Conservation (phyloP, 2,329 filamentous ascomycete species). For the Paracoccidioides lutzii region DNA sequence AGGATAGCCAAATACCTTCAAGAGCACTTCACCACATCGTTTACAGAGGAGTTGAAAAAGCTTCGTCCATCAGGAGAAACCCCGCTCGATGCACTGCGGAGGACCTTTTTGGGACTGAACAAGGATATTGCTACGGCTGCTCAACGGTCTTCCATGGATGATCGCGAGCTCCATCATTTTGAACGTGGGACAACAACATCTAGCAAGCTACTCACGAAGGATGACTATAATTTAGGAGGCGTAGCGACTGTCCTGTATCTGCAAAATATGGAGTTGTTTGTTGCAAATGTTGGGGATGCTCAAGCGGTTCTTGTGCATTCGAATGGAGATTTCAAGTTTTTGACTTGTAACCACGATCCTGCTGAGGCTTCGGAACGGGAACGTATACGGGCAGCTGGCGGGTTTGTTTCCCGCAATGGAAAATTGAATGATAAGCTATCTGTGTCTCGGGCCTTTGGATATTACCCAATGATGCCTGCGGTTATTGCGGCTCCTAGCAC, state of each 20-base stretch:
- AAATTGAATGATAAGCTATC: conserved; percentile 84
- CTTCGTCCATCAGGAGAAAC: conserved; percentile 59
- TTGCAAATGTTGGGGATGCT: conserved; percentile 90
- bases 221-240: conserved; percentile 79
- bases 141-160: conserved; percentile 59
- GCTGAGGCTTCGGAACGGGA: conserved; percentile 72
- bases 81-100: conserved; percentile 67
- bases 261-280: conserved; percentile 76
- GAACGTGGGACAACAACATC: conserved; percentile 56
- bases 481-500: conserved; percentile 86
- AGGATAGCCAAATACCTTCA: conserved; percentile 95
- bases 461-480: conserved; percentile 80
- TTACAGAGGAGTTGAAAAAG: conserved; percentile 66
- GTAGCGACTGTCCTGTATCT: conserved; percentile 88
- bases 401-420: conserved; percentile 89
- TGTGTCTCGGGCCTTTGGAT: conserved; percentile 90
- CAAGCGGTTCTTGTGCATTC: conserved; percentile 92
- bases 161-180: conserved; percentile 45
- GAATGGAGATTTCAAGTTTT: conserved; percentile 66
- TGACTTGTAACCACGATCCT: conserved; percentile 88
- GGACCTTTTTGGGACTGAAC: conserved; percentile 80
- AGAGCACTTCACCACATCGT: conserved; percentile 82
- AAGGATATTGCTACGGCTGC: conserved; percentile 84
- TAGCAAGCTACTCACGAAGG: conserved; percentile 67
- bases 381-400: conserved; percentile 84